Evolutionary conservation across 495 filamentous ascomycete species (phyloP).

Genomic region (Staphylotrichum longicolle): DNA sequence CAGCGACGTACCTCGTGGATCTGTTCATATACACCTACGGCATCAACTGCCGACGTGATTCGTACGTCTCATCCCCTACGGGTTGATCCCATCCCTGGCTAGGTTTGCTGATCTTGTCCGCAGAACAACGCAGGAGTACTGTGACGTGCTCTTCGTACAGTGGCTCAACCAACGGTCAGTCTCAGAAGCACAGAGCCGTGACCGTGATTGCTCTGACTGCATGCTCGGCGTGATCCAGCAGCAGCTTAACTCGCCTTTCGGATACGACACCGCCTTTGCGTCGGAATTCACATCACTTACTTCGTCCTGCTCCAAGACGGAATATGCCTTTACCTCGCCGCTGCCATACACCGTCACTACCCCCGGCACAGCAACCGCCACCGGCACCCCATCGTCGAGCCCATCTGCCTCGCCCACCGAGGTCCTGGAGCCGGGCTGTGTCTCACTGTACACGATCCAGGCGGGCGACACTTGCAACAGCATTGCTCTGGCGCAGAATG

Average conservation of each 20-base stretch:
- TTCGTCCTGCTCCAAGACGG: neutral
- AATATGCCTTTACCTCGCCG: conserved; percentile 12
- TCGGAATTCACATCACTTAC: conserved; percentile 1
- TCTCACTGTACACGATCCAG: conserved; percentile 6
- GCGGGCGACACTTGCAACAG: conserved; percentile 8
- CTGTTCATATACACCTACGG: too few species aligned
- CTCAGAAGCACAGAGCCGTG: too few species aligned
- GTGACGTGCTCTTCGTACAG: too few species aligned
- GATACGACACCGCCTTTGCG: conserved; percentile 8
- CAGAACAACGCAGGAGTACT: too few species aligned
- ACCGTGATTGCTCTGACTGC: conserved; percentile 14
- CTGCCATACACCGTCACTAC: conserved; percentile 6
- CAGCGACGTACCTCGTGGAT: too few species aligned
- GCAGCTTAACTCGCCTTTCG: conserved; percentile 15
- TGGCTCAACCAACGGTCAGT: too few species aligned
- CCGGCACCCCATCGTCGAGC: neutral
- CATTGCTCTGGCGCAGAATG: neutral
- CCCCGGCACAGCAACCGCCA: neutral
- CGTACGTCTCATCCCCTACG: too few species aligned
- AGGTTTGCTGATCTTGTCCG: too few species aligned
- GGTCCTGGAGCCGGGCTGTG: neutral
- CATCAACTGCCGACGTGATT: too few species aligned
- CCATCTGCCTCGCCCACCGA: neutral
- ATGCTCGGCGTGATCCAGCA: neutral
- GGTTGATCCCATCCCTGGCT: too few species aligned